Percentiles rank a stretch among this genome's conserved stretches.
Evolutionary conservation across 176 grass and related monocot species (phyloP).

Genomic region (Puccinellia tenuiflora): DNA sequence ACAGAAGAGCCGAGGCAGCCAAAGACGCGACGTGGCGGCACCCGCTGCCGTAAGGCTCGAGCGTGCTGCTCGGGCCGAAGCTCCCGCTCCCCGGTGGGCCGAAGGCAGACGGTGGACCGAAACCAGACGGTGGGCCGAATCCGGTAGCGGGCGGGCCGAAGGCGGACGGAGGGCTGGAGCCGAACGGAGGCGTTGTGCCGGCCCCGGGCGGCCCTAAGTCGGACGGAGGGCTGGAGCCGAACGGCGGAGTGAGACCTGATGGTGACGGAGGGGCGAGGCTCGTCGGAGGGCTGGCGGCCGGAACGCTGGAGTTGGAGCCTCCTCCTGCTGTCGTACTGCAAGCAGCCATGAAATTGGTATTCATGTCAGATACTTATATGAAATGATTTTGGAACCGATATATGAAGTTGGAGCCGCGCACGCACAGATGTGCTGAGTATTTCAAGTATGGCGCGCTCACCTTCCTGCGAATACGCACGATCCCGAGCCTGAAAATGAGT

Average conservation of each 20-base stretch:
- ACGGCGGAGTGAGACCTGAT: conserved; percentile 25
- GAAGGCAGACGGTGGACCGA: conserved; percentile 19
- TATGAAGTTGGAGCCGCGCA: too few species aligned
- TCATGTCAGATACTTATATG: not conserved
- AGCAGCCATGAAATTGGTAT: not conserved
- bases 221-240: conserved; percentile 37
- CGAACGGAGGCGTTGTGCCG: conserved; percentile 16
- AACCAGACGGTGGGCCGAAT: not conserved
- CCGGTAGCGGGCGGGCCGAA: not conserved
- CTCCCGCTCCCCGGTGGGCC: conserved; percentile 36
- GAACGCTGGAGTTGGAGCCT: conserved; percentile 35
- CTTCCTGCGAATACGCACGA: conserved; percentile 79
- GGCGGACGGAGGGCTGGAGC: conserved; percentile 14
- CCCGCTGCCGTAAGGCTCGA: conserved; percentile 22
- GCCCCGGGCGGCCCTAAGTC: conserved; percentile 14
- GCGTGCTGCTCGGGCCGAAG: conserved; percentile 45
- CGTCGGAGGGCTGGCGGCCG: not conserved
- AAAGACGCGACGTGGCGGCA: not conserved
- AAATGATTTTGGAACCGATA: not conserved
- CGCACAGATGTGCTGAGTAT: not conserved
- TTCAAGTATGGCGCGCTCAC: conserved; percentile 22
- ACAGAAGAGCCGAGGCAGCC: not conserved
- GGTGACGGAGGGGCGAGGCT: conserved; percentile 6
- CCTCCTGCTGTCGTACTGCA: conserved; percentile 32
- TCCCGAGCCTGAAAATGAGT: conserved; percentile 48